Percentiles rank a stretch among this genome's conserved stretches.
These are phyloP conservation scores for Penicillium glabrum DNA, from an alignment of 2,329 filamentous ascomycete species.

Conservation along the genomic window DNA sequence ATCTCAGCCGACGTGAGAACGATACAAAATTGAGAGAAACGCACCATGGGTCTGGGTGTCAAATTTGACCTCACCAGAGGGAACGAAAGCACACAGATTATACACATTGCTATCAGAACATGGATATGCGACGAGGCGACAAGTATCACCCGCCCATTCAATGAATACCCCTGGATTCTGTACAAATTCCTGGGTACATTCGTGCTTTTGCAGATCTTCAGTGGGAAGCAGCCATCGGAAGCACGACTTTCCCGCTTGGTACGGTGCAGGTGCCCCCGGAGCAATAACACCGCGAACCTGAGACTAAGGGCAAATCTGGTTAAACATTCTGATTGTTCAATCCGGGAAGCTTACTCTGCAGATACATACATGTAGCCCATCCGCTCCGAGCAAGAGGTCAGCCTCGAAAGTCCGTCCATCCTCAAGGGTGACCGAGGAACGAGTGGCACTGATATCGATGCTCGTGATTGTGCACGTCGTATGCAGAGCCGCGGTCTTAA, in stretches of 20 bases:
- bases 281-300: constrained; percentile 19
- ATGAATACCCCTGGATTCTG: constrained; percentile 36
- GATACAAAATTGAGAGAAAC: neutral
- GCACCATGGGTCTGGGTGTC: constrained; percentile 25
- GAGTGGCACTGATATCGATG: constrained; percentile 11
- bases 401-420: constrained; percentile 20
- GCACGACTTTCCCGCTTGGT: constrained; percentile 24
- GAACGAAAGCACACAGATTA: constrained; percentile 52
- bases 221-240: constrained; percentile 27
- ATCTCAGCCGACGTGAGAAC: neutral
- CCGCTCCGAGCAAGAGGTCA: constrained; percentile 27
- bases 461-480: constrained; percentile 21
- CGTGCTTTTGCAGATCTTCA: constrained; percentile 10
- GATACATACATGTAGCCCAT: constrained; percentile 23
- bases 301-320: constrained; percentile 14
- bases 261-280: constrained; percentile 16
- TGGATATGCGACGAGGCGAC: constrained; percentile 48
- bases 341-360: neutral
- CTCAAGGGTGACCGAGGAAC: constrained; percentile 18
- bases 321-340: neutral
- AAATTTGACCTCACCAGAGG: constrained; percentile 33
- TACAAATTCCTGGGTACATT: constrained; percentile 12
- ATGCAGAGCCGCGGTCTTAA: constrained; percentile 21
- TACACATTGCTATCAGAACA: constrained; percentile 46
- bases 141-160: constrained; percentile 44